These are phyloP conservation scores for Xylaria polymorpha DNA, from an alignment of 2,329 filamentous ascomycete species.

Conservation along the genomic window DNA sequence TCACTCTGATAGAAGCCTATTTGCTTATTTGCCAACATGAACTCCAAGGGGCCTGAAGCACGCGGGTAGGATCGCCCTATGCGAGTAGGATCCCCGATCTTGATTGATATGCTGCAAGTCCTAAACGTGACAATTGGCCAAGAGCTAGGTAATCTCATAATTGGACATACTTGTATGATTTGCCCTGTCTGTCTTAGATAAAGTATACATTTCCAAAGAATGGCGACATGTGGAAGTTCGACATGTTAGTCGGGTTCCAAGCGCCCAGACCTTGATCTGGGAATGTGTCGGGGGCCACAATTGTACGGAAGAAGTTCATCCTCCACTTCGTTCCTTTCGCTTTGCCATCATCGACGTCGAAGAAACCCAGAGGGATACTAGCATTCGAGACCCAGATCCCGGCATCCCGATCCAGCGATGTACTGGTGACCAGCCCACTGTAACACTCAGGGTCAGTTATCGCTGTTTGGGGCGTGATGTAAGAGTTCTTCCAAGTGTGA, in stretches of 20 bases:
- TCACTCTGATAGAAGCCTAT: too few species aligned
- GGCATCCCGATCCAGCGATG: conserved; percentile 52
- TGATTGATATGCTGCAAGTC: background rate
- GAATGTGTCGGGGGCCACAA: conserved; percentile 56
- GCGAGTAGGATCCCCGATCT: background rate
- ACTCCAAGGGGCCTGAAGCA: background rate
- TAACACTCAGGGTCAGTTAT: background rate
- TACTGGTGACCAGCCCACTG: conserved; percentile 54
- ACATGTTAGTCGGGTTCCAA: conserved; percentile 59
- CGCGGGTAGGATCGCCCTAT: background rate
- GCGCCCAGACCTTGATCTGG: conserved; percentile 59
- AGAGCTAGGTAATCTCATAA: background rate
- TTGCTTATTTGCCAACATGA: background rate
- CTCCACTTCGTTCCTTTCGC: conserved; percentile 60
- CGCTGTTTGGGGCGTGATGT: background rate
- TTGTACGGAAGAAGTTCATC: conserved; percentile 65
- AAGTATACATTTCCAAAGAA: conserved; percentile 53
- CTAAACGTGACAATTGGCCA: background rate
- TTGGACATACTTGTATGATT: conserved; percentile 13
- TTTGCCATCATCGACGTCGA: conserved; percentile 59
- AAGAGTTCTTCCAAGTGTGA: background rate
- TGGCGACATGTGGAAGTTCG: conserved; percentile 62
- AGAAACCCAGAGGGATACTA: conserved; percentile 59
- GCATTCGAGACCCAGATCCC: conserved; percentile 57
- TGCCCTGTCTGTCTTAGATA: conserved; percentile 21